Evolutionary conservation across 345 rosid genomes (phyloP), one percentile per base, ranked within the genome.

Genomic region (Brassica cretica): DNA sequence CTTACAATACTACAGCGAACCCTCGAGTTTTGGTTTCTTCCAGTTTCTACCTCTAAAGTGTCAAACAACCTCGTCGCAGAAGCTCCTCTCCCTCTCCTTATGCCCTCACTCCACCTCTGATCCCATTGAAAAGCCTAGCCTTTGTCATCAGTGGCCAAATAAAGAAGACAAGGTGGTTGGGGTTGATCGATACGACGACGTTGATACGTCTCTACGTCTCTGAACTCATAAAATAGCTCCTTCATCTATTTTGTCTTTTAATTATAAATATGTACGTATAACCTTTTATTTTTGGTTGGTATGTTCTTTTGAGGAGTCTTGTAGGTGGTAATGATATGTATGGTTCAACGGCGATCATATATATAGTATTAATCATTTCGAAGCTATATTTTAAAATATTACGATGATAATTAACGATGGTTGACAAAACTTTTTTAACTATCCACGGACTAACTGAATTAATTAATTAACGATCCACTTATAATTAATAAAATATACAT

Each of bases 161-260:
- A 79, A 68, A 73, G 82, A 79, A 11, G 78, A 79, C 27, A 79
- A 49, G 76, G 75, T 75, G 25, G 32, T 78, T 70, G 82, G 82
- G 18, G 56, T 80, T 70, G 79, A 75, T 70, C 82, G 82, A 56
- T 74, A 64, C 63, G 76, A 82, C 70, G 89, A 87, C 46, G 85
- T 90, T 3, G 94, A 90, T 71, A 90, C 94, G 64, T 90, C 94
- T 83, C 94, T 90, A 61, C 94, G 86, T 83, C 89, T 90, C 84
- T 90, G 76, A 70, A 70, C 16, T 8, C 39, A 67, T 59, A 10
- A 35, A 33, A 41, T 1, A 14, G 39, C 3, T 62, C 35, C 18
- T 59, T 24, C 68, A 8, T 53, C 10, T 10, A 29, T 19, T 35
- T 53, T 24, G 60, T 18, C 11, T 2, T 51, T 70, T 12, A 25